Base-by-base conservation (phyloP, 2,329 filamentous ascomycete genomes). In the Neofusicoccum cordaticola region DNA sequence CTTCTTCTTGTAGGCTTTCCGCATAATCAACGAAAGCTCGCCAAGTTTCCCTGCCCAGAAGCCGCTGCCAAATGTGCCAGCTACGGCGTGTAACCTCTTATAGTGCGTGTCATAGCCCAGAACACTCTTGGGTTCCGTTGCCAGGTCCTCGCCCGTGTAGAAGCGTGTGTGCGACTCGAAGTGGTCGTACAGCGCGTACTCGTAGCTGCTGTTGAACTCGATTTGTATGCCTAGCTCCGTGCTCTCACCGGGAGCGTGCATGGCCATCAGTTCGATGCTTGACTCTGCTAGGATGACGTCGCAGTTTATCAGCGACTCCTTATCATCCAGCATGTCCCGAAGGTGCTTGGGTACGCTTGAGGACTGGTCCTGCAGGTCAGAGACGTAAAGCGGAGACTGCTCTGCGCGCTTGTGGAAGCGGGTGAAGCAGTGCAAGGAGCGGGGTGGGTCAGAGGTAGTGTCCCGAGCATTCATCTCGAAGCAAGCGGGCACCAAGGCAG, bases 251-350 rank as follows among this genome's bases (percentile, higher is more conserved):
- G 74, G 75, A 56, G 74, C 74, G n/a, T 69, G 69, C n/a, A 75
- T 73, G 0, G 72, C 75, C 65, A 79, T 76, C 35, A 81, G 70
- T 13, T 78, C 77, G 57, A 81, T 72, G 0, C 77, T 78, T 0
- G 77, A 77, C 64, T 81, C 75, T 27, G 78, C 79, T 8, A 79
- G 70, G 2, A 82, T 58, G 3, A 81, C 70, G 27, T 77, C 76
- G 42, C 56, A 60, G 15, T 60, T 60, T 45, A 60, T 47, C 42
- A 60, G 56, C 51, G 75, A 37, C 11, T 61, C 63, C 37, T 74
- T 58, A 71, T 70, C 41, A 73, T 66, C 17, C 7, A 66, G 60
- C 50, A 66, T 35, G 4, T 65, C 56, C 4, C 42, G 62, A n/a
- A 64, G 62, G 22, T 64, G 62, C 5, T 64, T 57, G 6, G 62